Base-by-base conservation (phyloP, 2,329 filamentous ascomycete species). In the Fusarium annulatum region DNA sequence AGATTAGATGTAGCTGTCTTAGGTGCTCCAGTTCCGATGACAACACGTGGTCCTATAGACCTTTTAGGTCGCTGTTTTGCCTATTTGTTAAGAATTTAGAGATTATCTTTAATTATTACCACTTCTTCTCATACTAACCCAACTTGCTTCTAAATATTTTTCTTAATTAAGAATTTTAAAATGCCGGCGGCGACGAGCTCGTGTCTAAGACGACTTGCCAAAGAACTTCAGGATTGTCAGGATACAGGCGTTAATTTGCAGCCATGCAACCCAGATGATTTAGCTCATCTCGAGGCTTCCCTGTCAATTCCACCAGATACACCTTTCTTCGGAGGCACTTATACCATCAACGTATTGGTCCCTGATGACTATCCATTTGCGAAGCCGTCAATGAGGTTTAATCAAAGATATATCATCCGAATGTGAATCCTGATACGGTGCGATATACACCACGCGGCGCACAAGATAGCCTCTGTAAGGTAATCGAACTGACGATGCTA, bases 231-330 rank as follows among this genome's bases (percentile, higher is more conserved):
- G 2, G 49, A 52, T 0, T 26, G 18, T 16, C 12, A 36, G 2
- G 1, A 26, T 4, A 21, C 16, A 9, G 34, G 33, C 8, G 7
- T 36, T 21, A 7, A 52, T 5, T 4, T 26, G 18, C n/a, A 9
- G 7, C 12, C 16, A 10, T 10, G 6, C 18, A 4, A 21, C n/a
- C 2, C 1, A 5, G 11, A 0, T 19, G n/a, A 26, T 15, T 21
- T 36, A 7, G 8, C n/a, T 15, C 33, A 15, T 26, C 49, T 52
- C 2, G 4, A 11, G 9, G 49, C 33, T 21, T 16, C 18, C 11
- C n/a, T 52, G n/a, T 9, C 49, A 21, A 9, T 26, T 19, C 33
- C 33, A 7, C 5, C 33, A 15, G 12, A 10, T 11, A 52, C 33
- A 21, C n/a, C 49, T 0, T 52, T 21, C 18, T 21, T 19, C 2